Evolutionary conservation across 2,329 filamentous ascomycete genomes (phyloP).

Genomic region (Colletotrichum sp.): DNA sequence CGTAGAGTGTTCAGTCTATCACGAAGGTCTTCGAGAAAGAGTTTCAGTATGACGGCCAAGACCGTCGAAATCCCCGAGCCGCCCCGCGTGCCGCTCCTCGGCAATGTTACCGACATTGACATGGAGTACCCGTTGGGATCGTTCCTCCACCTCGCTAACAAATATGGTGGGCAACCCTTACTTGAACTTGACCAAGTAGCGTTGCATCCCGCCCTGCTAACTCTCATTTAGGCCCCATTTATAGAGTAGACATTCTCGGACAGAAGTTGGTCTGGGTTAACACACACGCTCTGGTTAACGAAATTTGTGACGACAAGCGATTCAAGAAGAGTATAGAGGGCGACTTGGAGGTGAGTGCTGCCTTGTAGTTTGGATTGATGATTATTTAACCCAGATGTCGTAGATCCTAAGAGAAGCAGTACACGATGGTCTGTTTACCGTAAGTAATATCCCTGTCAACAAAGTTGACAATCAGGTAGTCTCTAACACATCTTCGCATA

Average conservation of each 20-base stretch:
- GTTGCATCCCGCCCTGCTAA: background rate
- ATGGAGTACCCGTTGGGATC: conserved; percentile 59
- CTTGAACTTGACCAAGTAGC: background rate
- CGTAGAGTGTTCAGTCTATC: conserved; percentile 6
- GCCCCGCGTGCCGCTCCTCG: conserved; percentile 66
- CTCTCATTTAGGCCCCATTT: conserved; percentile 58
- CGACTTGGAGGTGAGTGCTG: conserved; percentile 36
- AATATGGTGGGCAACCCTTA: conserved; percentile 59
- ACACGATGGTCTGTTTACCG: conserved; percentile 34
- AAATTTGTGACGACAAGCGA: conserved; percentile 68
- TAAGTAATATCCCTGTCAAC: background rate
- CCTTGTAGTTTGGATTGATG: rapidly evolving
- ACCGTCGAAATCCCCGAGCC: conserved; percentile 43
- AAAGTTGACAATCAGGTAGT: rapidly evolving
- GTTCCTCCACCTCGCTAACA: conserved; percentile 62
- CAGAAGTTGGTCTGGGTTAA: conserved; percentile 53
- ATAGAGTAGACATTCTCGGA: conserved; percentile 55
- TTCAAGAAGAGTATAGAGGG: conserved; percentile 63
- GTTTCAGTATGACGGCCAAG: conserved; percentile 21
- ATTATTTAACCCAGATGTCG: rapidly evolving
- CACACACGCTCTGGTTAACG: conserved; percentile 62
- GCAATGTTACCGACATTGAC: conserved; percentile 70
- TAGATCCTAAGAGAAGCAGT: conserved; percentile 64
- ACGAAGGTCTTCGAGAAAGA: background rate
- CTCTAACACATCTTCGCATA: background rate